Evolutionary conservation across 257 asterid genomes (phyloP).

Genomic region (Marsdenia floribunda): DNA sequence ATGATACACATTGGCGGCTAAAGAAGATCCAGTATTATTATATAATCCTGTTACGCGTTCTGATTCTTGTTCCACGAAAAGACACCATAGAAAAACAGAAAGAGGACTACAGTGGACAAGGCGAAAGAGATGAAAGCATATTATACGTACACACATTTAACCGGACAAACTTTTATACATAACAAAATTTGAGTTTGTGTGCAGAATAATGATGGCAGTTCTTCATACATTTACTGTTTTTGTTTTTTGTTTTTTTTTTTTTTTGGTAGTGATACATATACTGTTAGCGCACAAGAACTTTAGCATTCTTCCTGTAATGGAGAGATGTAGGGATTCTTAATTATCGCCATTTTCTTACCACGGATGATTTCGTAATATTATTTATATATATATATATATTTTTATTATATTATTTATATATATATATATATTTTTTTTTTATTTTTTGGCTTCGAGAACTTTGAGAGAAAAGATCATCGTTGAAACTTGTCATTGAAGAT

Average conservation of each 20-base stretch:
- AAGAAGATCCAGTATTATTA: neutral
- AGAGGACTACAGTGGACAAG: neutral
- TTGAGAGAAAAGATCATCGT: too few relatives aligned
- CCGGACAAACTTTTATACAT: neutral
- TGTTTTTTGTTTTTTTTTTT: too few relatives aligned
- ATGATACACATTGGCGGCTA: slow-evolving; percentile 97
- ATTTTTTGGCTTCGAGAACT: too few relatives aligned
- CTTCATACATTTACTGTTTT: too few relatives aligned
- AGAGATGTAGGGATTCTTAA: neutral
- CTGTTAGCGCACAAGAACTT: neutral
- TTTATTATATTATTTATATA: too few relatives aligned
- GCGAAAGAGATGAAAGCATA: slow-evolving; percentile 3
- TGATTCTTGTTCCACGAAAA: neutral
- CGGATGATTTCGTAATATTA: too few relatives aligned
- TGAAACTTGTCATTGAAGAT: too few relatives aligned
- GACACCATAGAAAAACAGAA: neutral
- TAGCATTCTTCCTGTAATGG: neutral
- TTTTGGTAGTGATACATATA: neutral
- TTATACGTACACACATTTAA: neutral
- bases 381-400: too few relatives aligned
- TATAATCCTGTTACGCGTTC: neutral
- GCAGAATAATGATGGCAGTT: too few relatives aligned
- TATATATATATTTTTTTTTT: too few relatives aligned
- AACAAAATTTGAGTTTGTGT: too few relatives aligned
- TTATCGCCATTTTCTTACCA: too few relatives aligned